Percentiles rank a stretch among this genome's conserved stretches.
phyloP scores from a whole-genome alignment of 1,139 yeast genomes.

The Zygoascus hellenicus region DNA sequence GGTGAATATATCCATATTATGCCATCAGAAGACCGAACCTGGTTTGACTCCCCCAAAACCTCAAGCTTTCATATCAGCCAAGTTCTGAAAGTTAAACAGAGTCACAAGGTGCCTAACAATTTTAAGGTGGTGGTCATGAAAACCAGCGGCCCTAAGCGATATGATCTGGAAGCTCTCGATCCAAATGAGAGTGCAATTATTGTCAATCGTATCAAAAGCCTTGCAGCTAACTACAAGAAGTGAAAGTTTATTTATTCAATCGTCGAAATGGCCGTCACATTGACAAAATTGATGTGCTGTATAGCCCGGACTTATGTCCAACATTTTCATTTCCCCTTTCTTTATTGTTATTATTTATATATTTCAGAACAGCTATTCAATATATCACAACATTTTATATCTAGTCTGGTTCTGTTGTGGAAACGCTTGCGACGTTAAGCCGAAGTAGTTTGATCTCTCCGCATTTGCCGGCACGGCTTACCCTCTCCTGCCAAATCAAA shows the following conservation, averaged over 20 bases:
- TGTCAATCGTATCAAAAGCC: slow-evolving; percentile 48
- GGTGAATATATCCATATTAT: slow-evolving; percentile 89
- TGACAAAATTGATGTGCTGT: too few species aligned
- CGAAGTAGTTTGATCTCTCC: too few species aligned
- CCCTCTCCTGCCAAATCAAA: background rate
- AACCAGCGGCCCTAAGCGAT: slow-evolving; percentile 62
- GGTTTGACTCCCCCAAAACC: slow-evolving; percentile 74
- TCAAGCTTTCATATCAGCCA: slow-evolving; percentile 84
- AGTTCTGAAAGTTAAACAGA: slow-evolving; percentile 68
- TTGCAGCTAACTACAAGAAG: slow-evolving; percentile 21
- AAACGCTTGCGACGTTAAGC: too few species aligned
- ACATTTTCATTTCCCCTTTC: too few species aligned
- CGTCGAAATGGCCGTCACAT: too few species aligned
- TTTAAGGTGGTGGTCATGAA: slow-evolving; percentile 80
- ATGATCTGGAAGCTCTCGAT: slow-evolving; percentile 75
- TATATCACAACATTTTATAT: too few species aligned
- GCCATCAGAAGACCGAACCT: slow-evolving; percentile 67
- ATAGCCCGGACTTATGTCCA: too few species aligned
- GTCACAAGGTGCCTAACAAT: slow-evolving; percentile 67
- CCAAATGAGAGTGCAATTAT: slow-evolving; percentile 66
- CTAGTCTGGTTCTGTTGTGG: too few species aligned
- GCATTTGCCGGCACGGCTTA: too few species aligned
- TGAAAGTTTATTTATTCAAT: background rate
- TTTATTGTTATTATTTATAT: too few species aligned
- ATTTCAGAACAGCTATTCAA: too few species aligned